These are phyloP conservation scores for Monsonia emarginata DNA, from an alignment of 441 rosid species.

Conservation along the genomic window DNA sequence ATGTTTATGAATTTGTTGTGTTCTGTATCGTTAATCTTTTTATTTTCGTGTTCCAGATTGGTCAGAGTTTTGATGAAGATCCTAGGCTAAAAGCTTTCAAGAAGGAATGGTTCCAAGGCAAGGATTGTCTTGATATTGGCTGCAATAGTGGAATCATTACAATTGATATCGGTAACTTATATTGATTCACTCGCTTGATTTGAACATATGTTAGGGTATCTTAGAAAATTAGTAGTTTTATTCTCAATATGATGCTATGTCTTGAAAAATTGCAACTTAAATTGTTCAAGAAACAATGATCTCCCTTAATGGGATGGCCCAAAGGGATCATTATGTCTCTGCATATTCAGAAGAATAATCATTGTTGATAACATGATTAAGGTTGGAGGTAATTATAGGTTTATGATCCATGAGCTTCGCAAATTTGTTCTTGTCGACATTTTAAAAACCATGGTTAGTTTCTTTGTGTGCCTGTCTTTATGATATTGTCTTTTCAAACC, in stretches of 20 bases:
- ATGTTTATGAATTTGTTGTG: neutral
- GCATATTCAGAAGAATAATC: neutral
- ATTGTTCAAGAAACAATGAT: neutral
- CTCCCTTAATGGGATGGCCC: neutral
- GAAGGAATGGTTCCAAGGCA: slow-evolving; percentile 73
- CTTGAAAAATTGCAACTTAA: neutral
- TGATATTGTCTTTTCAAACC: neutral
- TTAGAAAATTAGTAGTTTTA: neutral
- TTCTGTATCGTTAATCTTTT: neutral
- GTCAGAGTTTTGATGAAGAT: slow-evolving; percentile 54
- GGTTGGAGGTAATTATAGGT: neutral
- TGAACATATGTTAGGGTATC: neutral
- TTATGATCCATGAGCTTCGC: neutral
- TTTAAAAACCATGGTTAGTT: neutral
- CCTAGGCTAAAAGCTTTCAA: slow-evolving; percentile 66
- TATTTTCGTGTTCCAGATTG: slow-evolving; percentile 34
- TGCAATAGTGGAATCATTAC: slow-evolving; percentile 78
- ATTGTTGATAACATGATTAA: neutral
- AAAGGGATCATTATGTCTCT: neutral
- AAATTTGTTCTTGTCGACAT: neutral
- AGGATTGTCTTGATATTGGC: slow-evolving; percentile 77
- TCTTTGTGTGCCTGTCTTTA: neutral
- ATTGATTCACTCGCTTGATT: neutral
- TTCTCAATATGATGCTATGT: neutral
- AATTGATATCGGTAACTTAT: slow-evolving; percentile 48